Base-by-base conservation (phyloP, 768 basidiomycete genomes). In the Mycena rebaudengoi region DNA sequence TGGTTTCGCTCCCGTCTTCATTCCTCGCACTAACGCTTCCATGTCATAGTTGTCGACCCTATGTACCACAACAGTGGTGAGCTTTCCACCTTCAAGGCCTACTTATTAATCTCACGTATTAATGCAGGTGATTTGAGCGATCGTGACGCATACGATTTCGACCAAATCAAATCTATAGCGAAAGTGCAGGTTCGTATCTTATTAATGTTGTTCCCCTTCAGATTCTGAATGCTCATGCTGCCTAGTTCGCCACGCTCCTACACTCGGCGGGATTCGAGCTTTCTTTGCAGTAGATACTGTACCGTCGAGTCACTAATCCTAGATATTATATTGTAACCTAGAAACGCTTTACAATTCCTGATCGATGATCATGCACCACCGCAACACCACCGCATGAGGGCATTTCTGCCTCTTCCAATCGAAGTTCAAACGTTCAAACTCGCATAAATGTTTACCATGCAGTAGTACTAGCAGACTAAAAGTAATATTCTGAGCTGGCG, bases 11-110 rank as follows among this genome's bases (percentile, higher is more conserved):
- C 51, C 37, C 23, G 48, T 25, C n/a, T 7, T 14, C 1, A 30
- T 28, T 7, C 11, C 37, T 40, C 44, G 39, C n/a, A 30, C 61
- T 57, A 51, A 57, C 39, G 25, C 52, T 61, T 50, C n/a, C n/a
- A n/a, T n/a, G n/a, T 35, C 53, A 35, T 61, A 88, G 95, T 98
- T 71, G 88, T 83, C 18, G 95, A 95, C 74, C 94, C 94, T 11
- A 92, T 92, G 90, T 95, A 95, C 72, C 92, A 95, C 74, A 94
- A 92, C 73, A 90, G 89, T 70, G 89, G 91, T 88, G 63, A 28
- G 82, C 70, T 5, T 18, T 49, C 60, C 51, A 11, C 48, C 61
- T 18, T 50, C 56, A 52, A 57, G n/a, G n/a, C 1, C 20, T 20
- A 8, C n/a, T 12, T 29, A 39, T 30, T 35, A n/a, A 59, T 45